Evolutionary conservation across 495 filamentous ascomycete genomes (phyloP).

Genomic region (Penicillium longicatenatum): DNA sequence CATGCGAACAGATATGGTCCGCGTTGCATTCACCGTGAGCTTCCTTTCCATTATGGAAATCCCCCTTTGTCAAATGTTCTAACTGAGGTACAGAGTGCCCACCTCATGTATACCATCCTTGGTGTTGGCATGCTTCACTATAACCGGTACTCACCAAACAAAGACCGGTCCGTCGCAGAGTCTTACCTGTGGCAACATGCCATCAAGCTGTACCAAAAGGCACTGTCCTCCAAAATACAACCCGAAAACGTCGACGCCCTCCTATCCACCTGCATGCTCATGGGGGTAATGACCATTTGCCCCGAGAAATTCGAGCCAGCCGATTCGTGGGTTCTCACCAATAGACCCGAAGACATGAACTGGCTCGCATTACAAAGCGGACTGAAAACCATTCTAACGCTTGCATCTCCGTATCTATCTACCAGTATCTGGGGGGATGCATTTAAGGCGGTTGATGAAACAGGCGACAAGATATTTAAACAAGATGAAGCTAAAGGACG

Average conservation of each 20-base stretch:
- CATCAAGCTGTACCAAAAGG: slow-evolving; percentile 34
- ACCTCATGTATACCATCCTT: slow-evolving; percentile 48
- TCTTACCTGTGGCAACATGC: slow-evolving; percentile 44
- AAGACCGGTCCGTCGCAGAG: slow-evolving; percentile 35
- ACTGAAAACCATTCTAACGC: slow-evolving; percentile 33
- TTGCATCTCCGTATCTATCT: slow-evolving; percentile 30
- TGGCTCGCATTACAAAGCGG: slow-evolving; percentile 48
- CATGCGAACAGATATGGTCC: slow-evolving; percentile 42
- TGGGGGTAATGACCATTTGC: slow-evolving; percentile 40
- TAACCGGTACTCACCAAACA: slow-evolving; percentile 31
- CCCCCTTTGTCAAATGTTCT: slow-evolving; percentile 1
- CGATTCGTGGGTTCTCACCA: slow-evolving; percentile 47
- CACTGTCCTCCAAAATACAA: slow-evolving; percentile 24
- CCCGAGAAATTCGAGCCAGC: slow-evolving; percentile 35
- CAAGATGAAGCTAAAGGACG: slow-evolving; percentile 29
- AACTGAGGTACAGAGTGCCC: slow-evolving; percentile 32
- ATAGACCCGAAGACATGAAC: slow-evolving; percentile 36
- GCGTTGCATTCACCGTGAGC: slow-evolving; percentile 41
- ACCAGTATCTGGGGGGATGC: slow-evolving; percentile 38
- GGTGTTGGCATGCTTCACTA: slow-evolving; percentile 42
- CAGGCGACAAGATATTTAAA: slow-evolving; percentile 24
- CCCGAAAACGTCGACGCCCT: slow-evolving; percentile 38
- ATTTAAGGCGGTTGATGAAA: slow-evolving; percentile 31
- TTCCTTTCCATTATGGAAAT: not conserved
- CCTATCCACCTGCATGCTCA: slow-evolving; percentile 43